Base-by-base conservation (phyloP, 2,329 filamentous ascomycete species). In the Paramyrothecium roridum region DNA sequence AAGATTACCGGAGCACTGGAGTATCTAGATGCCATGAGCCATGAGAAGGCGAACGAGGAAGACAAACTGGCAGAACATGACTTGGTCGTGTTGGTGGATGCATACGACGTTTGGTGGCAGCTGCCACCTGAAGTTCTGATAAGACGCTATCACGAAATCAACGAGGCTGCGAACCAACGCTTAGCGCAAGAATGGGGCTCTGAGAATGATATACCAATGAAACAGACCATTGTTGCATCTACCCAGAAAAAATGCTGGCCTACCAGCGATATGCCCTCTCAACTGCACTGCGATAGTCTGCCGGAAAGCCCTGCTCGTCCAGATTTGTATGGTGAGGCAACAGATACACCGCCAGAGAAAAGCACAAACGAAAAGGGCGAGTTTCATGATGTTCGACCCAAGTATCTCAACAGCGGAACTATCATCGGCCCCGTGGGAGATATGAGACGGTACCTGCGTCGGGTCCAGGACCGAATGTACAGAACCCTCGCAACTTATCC, bases 321-420 rank as follows among this genome's bases (percentile, higher is more conserved):
- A 20, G 63, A 65, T 3, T 51, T 65, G 1, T 65, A 63, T 43
- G 62, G 63, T 1, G 21, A 52, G 1, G 40, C 54, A 0, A 65
- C 63, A 1, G 63, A 65, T 19, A 52, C 16, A 7, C 23, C 58
- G 1, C 56, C 55, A 0, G 19, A 49, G 1, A 10, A 48, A 3
- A 43, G 16, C 13, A 19, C 50, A 11, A 26, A 30, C 47, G 20
- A 48, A 20, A 50, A 49, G 21, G 43, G 33, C 10, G 3, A 34
- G 0, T 48, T 55, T n/a, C 56, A 57, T 13, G 48, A 60, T 4
- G 53, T 63, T 10, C 63, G 67, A 11, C 68, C 68, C 13, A 63
- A 62, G 17, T 70, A 57, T 52, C 57, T 69, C 55, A 70, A 70
- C 54, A 67, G 65, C 12, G 68, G 68, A 11, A 63, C 59, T 46